Evolutionary conservation across 371 early-diverging fungal species (phyloP).

Genomic region (Synchytrium microbalum): DNA sequence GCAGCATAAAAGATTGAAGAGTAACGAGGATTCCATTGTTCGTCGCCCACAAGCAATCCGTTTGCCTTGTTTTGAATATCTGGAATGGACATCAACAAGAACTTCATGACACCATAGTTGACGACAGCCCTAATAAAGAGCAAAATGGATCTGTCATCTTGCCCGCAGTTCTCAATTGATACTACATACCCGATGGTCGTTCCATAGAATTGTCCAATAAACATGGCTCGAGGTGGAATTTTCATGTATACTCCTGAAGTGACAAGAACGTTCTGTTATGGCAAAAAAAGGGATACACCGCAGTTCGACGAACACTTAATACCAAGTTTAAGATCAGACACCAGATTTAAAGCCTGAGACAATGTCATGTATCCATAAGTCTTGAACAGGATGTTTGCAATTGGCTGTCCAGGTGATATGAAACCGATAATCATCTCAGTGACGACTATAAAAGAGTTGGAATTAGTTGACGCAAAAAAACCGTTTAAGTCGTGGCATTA

Average conservation of each 20-base stretch:
- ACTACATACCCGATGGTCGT: conserved; percentile 8
- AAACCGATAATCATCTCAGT: conserved; percentile 33
- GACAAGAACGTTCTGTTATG: too few species aligned
- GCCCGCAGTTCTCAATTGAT: too few species aligned
- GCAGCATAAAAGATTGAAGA: neutral
- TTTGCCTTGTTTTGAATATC: neutral
- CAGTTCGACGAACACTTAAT: neutral
- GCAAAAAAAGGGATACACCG: too few species aligned
- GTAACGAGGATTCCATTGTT: neutral
- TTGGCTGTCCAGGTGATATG: conserved; percentile 15
- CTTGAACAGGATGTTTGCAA: neutral
- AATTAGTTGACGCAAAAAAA: too few species aligned
- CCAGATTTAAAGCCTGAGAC: neutral
- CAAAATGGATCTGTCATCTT: too few species aligned
- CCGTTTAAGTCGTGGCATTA: too few species aligned
- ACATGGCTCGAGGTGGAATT: conserved; percentile 39
- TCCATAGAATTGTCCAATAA: conserved; percentile 22
- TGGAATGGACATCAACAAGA: neutral
- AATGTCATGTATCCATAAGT: conserved; percentile 4
- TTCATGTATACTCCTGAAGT: conserved; percentile 46
- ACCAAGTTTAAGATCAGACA: neutral
- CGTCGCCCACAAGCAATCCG: neutral
- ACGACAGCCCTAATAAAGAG: too few species aligned
- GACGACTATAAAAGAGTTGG: too few species aligned
- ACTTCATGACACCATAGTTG: neutral